These are phyloP conservation scores for Whalleya microplaca DNA, from an alignment of 2,329 filamentous ascomycete genomes.

Conservation along the genomic window DNA sequence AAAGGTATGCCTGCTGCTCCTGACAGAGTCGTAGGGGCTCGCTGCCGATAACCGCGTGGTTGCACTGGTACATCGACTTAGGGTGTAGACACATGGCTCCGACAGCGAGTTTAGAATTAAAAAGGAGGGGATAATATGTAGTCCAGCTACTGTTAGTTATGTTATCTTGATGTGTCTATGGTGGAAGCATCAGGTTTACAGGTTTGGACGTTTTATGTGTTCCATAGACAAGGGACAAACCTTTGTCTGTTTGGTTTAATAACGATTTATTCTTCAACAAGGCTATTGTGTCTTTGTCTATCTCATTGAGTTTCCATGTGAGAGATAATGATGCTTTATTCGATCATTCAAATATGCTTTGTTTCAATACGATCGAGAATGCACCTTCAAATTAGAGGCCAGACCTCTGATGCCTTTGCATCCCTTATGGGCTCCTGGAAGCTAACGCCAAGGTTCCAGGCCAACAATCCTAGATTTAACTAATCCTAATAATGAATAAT, in stretches of 20 bases:
- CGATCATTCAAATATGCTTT: not conserved
- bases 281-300: not conserved
- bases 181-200: not conserved
- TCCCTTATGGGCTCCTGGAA: too few species aligned
- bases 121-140: not conserved
- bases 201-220: not conserved
- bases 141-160: not conserved
- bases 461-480: too few species aligned
- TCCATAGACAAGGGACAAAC: not conserved
- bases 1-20: slow-evolving; percentile 16
- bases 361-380: too few species aligned
- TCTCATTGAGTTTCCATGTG: not conserved
- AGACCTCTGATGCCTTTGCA: not conserved
- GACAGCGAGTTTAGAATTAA: not conserved
- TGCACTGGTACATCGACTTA: slow-evolving; percentile 32
- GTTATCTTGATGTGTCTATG: not conserved
- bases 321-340: not conserved
- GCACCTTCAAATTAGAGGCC: not conserved
- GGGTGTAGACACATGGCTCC: slow-evolving; percentile 34
- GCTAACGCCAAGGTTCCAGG: too few species aligned
- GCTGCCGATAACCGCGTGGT: slow-evolving; percentile 25
- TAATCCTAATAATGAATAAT: too few species aligned
- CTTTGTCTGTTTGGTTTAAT: not conserved
- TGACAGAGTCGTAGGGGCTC: slow-evolving; percentile 21
- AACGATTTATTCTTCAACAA: not conserved